Base-by-base conservation (phyloP, 2,329 filamentous ascomycete species). In the Fusarium mexicanum region DNA sequence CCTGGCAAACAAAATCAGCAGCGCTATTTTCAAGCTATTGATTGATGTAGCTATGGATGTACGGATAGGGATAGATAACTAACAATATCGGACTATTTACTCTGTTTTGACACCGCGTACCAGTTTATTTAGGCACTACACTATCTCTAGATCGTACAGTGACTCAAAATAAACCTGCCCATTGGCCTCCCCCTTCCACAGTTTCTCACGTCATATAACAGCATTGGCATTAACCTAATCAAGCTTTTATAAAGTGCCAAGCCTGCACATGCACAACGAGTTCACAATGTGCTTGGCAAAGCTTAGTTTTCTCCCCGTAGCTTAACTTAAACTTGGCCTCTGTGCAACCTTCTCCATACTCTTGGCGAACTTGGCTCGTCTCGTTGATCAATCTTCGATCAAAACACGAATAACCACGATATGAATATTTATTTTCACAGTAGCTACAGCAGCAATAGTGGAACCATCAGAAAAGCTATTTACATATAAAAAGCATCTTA, bases 211-310 rank as follows among this genome's bases (percentile, higher is more conserved):
- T 71, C 57, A 61, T 62, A 51, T 66, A 62, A 37, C 65, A 50
- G 53, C 47, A 67, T 64, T 71, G 54, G 44, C 38, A 68, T 48
- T 35, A 43, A 61, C 61, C 40, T 38, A 64, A 66, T 64, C 63
- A 77, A 75, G 75, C 76, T 72, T 55, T 77, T 75, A 58, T 53
- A 66, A 50, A 58, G 29, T 63, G 76, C 76, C 76, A 78, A 78
- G 75, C 50, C 76, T 73, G 67, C 69, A 61, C 51, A 48, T 71
- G 67, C 67, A 54, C 66, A 70, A 55, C 67, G 53, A 63, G 47
- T 48, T 46, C 57, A 58, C 20, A 44, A 63, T 41, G 26, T 73
- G 75, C 80, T 81, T 79, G 81, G 78, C 78, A 79, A 80, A 80
- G 78, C 78, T 80, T 80, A 73, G 77, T 67, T 73, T 72, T 76